Percentiles rank a stretch among this genome's conserved stretches.
phyloP scores from a whole-genome alignment of 2,329 filamentous ascomycete genomes.

The Fusarium pilosicola region DNA sequence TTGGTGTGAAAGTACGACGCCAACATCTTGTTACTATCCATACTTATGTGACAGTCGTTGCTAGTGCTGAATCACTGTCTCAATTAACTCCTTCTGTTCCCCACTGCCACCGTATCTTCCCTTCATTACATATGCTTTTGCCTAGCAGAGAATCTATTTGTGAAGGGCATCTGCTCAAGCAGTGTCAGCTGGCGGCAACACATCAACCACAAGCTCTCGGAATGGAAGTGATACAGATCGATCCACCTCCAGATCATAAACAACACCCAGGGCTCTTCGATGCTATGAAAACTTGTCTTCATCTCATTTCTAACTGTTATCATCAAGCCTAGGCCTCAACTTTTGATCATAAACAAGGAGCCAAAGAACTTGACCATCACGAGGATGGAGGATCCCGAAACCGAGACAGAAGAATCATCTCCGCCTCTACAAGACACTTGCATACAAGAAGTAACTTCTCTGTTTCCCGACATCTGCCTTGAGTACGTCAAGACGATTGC shows the following conservation, averaged over 20 bases:
- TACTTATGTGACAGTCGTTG: background rate
- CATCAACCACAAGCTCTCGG: background rate
- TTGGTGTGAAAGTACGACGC: background rate
- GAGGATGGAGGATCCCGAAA: slow-evolving; percentile 16
- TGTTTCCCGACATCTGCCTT: slow-evolving; percentile 60
- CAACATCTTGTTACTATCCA: background rate
- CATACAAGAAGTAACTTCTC: slow-evolving; percentile 19
- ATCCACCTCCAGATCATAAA: background rate
- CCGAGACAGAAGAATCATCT: background rate
- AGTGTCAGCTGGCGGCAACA: background rate
- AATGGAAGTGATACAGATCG: background rate
- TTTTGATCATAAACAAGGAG: background rate
- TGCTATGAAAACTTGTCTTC: background rate
- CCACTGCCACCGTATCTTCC: background rate
- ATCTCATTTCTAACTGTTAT: slow-evolving; percentile 14
- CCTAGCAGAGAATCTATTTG: background rate
- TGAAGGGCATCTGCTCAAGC: background rate
- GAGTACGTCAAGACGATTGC: slow-evolving; percentile 49
- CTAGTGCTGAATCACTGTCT: background rate
- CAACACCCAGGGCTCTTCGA: background rate
- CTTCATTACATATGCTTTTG: background rate
- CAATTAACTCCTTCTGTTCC: background rate
- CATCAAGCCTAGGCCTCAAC: background rate
- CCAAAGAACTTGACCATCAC: background rate
- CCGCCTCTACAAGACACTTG: slow-evolving; percentile 16